Base-by-base conservation (phyloP, 371 early-diverging fungal genomes). In the Apophysomyces ossiformis region DNA sequence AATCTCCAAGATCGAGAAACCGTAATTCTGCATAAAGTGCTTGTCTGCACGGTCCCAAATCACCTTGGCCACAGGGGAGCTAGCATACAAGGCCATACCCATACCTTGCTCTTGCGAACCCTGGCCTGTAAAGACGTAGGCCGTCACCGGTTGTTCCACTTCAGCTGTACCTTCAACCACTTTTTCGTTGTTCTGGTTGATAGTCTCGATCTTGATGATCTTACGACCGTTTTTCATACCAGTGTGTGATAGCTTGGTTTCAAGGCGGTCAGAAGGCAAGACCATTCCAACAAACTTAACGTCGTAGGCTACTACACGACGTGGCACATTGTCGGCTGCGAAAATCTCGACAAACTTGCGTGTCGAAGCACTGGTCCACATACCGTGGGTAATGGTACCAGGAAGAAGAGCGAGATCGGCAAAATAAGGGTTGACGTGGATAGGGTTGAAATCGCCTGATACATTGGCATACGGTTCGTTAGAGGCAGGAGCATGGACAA, bases 201-300 rank as follows among this genome's bases (percentile, higher is more conserved):
- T 72, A 38, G 96, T 96, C 69, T 93, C 93, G 50, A 96, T 89
- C 81, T 93, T 90, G 83, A 97, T 94, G 76, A 96, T 89, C 90
- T 96, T 96, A 79, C 92, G 91, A 54, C 98, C 98, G 75, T 96
- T 94, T 82, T 91, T 91, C 98, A 97, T 97, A 75, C 97, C 98
- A 67, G 93, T 91, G 78, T 97, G 98, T 69, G 79, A 89, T 67
- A 97, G 85, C 84, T 95, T 94, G 72, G 95, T 94, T 68, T 90
- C 89, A 32, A 97, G 86, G 58, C 86, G 87, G 67, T 95, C 96
- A 41, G 90, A 90, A 13, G 97, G 95, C 61, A 92, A 86, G 45
- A 96, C 96, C 92, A 94, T 93, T 57, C 89, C 93, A 50, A 89
- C 75, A 79, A 97, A 94, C 63, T 85, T 84, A 61, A 93, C 95